Conservation (phyloP, 768 basidiomycete genomes). For the Antrodiella citrinella region DNA sequence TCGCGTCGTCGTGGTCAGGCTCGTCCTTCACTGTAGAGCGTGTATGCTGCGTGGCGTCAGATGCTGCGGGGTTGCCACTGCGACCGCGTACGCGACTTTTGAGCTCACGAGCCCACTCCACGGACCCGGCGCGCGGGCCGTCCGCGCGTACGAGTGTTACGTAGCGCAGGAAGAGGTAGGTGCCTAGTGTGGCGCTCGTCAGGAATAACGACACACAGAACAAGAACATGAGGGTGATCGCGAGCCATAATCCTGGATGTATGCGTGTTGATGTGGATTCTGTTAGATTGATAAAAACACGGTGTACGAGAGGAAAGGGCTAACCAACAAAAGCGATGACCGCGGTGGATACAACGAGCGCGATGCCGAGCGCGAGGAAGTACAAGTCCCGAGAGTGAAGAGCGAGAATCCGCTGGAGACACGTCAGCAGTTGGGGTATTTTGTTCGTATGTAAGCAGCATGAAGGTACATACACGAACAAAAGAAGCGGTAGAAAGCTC, state of each 20-base stretch:
- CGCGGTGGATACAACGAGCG: conserved; percentile 5
- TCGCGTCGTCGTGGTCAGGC: background rate
- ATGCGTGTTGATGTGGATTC: background rate
- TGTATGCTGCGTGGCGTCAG: background rate
- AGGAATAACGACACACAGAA: conserved; percentile 12
- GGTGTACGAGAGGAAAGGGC: background rate
- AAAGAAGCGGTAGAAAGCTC: conserved; percentile 15
- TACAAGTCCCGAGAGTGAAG: conserved; percentile 13
- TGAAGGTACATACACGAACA: conserved; percentile 13
- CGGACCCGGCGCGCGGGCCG: conserved; percentile 8
- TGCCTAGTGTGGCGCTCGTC: conserved; percentile 8
- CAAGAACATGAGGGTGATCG: conserved; percentile 12
- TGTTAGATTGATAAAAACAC: too few species aligned
- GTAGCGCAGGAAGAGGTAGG: conserved; percentile 9
- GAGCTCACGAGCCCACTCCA: conserved; percentile 10
- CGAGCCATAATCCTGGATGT: conserved; percentile 11
- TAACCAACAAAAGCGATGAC: conserved; percentile 13
- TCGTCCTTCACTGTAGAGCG: background rate
- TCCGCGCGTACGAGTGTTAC: conserved; percentile 8
- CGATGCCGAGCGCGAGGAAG: conserved; percentile 11
- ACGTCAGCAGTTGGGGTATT: too few species aligned
- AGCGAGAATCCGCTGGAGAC: conserved; percentile 14
- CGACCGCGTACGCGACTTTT: conserved; percentile 1
- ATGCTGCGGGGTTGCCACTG: too few species aligned
- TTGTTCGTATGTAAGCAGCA: background rate